Base-by-base conservation (phyloP, 208 protist genomes). In the Balamuthia mandrillaris region DNA sequence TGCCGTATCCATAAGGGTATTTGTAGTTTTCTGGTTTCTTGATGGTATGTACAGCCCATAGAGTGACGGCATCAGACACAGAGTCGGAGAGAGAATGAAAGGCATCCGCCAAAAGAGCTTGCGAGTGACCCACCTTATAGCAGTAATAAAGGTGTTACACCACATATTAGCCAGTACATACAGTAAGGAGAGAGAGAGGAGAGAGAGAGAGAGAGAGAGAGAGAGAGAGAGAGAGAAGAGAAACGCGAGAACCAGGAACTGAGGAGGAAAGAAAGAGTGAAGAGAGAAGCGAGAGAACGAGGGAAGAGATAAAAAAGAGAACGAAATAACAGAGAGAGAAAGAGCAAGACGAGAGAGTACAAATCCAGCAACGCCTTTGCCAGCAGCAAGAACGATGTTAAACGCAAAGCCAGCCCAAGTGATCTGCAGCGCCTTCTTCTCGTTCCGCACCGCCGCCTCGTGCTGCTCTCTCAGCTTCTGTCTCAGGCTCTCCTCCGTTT, bases 61-160 rank as follows among this genome's bases (percentile, higher is more conserved):
- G 52, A 0, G 81, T 72, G 10, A 86, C 81, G n/a, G n/a, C 60
- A 47, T 86, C 81, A 1, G 65, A 78, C 4, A 86, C 44, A 24
- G 49, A 10, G 51, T 86, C 81, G 5, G 65, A 47, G 65, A 78
- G 24, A 35, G 81, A 86, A 33, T 86, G 81, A 39, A 35, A 63
- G 18, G 81, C 81, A 37, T 86, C 81, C 1, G 81, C 81, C 14
- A 86, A 14, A 14, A 86, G 49, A 9, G 44, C 47, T 41, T 70
- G 65, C 44, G 81, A 86, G 5, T 39, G 31, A 27, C 47, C 65
- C n/a, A 44, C 33, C 39, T 74, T n/a, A n/a, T n/a, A n/a, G n/a
- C n/a, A n/a, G n/a, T n/a, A n/a, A n/a, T n/a, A n/a, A n/a, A n/a
- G n/a, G n/a, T n/a, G n/a, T n/a, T n/a, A n/a, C n/a, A n/a, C n/a